A percentile compares a stretch with the other conserved stretches of the same genome.
Evolutionary conservation across 768 basidiomycete genomes (phyloP).

Genomic region (Tulasnella sp.): DNA sequence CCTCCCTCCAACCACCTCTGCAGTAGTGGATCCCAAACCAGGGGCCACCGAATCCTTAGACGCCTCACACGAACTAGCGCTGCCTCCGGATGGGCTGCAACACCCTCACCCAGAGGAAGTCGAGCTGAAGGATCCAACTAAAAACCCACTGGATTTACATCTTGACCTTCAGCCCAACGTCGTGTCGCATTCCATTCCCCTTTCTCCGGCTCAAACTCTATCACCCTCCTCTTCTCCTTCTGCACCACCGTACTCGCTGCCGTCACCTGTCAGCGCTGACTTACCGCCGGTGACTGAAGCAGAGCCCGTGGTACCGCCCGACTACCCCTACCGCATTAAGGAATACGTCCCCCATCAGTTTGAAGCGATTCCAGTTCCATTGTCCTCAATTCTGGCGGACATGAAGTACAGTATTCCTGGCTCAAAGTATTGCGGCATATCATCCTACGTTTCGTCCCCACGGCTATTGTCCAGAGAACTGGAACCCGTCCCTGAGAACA

Average conservation of each 20-base stretch:
- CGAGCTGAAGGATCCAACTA: neutral
- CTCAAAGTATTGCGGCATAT: slow-evolving; percentile 50
- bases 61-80: too few relatives aligned
- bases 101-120: too few relatives aligned
- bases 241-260: slow-evolving; percentile 5
- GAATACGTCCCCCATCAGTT: slow-evolving; percentile 31
- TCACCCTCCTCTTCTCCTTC: neutral
- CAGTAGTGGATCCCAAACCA: too few relatives aligned
- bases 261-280: slow-evolving; percentile 4
- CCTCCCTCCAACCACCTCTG: too few relatives aligned
- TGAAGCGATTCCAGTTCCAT: slow-evolving; percentile 63
- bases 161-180: neutral
- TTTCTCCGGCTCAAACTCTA: slow-evolving; percentile 5
- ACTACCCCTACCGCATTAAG: slow-evolving; percentile 6
- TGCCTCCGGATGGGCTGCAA: too few relatives aligned
- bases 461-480: neutral
- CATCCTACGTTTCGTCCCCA: slow-evolving; percentile 6
- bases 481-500: neutral
- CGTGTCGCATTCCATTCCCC: slow-evolving; percentile 9
- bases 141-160: neutral
- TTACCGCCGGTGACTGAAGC: slow-evolving; percentile 14
- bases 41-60: too few relatives aligned
- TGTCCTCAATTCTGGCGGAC: slow-evolving; percentile 48
- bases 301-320: slow-evolving; percentile 8
- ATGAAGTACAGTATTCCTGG: slow-evolving; percentile 47